Conservation (phyloP, 2,329 filamentous ascomycete species). For the Lasiodiplodia sp. region DNA sequence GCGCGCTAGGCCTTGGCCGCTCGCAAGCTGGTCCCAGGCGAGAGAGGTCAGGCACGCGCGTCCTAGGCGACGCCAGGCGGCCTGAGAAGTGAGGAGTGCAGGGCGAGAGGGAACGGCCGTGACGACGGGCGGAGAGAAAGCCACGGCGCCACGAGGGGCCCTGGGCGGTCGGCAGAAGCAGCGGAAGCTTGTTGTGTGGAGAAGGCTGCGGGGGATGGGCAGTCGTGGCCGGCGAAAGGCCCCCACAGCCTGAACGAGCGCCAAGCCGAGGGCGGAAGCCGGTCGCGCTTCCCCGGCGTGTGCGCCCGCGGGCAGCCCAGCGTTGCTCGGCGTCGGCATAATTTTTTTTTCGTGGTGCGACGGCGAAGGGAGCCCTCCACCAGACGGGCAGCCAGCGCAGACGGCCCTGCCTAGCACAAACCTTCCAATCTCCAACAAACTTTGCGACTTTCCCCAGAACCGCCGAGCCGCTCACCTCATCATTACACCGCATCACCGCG, state of each 20-base stretch:
- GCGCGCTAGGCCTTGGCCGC: constrained; percentile 1
- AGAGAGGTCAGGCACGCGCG: background rate
- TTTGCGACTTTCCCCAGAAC: constrained; percentile 18
- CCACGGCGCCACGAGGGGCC: background rate
- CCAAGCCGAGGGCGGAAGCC: constrained; percentile 7
- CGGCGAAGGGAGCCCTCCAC: background rate
- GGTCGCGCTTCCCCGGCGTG: constrained; percentile 14
- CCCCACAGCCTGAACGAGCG: background rate
- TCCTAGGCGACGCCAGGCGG: background rate
- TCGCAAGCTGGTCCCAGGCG: constrained; percentile 1
- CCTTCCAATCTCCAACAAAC: constrained; percentile 20
- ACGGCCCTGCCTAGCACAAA: constrained; percentile 14
- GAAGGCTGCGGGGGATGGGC: constrained; percentile 3
- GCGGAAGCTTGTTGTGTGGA: constrained; percentile 8
- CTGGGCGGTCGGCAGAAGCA: background rate
- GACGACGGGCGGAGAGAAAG: constrained; percentile 15
- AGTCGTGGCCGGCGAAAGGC: background rate
- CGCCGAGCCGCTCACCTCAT: background rate
- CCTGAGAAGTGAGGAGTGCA: background rate
- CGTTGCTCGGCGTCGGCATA: constrained; percentile 13
- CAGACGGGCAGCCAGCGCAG: constrained; percentile 6
- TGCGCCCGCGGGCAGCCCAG: background rate
- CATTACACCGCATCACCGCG: background rate
- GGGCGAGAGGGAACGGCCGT: background rate
- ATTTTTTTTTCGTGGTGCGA: constrained; percentile 26